phyloP scores from a whole-genome alignment of 2,329 filamentous ascomycete genomes.

The Nigrospora osmanthi region DNA sequence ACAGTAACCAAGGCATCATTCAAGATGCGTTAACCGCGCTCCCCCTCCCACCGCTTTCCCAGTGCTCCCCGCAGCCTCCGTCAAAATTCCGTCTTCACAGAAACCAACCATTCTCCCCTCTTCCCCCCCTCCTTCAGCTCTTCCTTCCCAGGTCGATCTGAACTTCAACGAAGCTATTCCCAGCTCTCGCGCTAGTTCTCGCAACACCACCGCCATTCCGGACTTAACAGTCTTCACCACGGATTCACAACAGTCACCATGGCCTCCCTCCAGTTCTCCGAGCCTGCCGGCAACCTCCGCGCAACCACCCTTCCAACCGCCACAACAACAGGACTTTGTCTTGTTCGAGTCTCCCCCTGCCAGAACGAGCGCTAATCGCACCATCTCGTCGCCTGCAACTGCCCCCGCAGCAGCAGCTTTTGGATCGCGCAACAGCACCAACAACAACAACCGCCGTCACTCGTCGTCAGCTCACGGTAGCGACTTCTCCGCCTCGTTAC shows the following conservation, averaged over 20 bases:
- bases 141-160: constrained; percentile 54
- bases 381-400: constrained; percentile 34
- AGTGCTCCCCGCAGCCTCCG: constrained; percentile 27
- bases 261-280: constrained; percentile 63
- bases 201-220: constrained; percentile 52
- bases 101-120: constrained; percentile 34
- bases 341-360: constrained; percentile 56
- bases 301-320: constrained; percentile 43
- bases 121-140: constrained; percentile 42
- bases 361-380: constrained; percentile 33
- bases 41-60: constrained; percentile 24
- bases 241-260: constrained; percentile 70
- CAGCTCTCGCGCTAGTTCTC: constrained; percentile 51
- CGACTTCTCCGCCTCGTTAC: constrained; percentile 34
- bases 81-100: constrained; percentile 46
- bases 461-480: constrained; percentile 24
- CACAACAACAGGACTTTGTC: constrained; percentile 66
- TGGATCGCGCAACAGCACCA: constrained; percentile 21
- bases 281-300: constrained; percentile 56
- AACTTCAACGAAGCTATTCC: constrained; percentile 55
- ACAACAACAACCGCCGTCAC: constrained; percentile 31
- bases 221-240: constrained; percentile 74
- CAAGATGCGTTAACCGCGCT: constrained; percentile 53
- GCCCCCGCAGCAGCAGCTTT: constrained; percentile 33
- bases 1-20: constrained; percentile 27